Evolutionary conservation across 2,329 filamentous ascomycete genomes (phyloP).

Genomic region (Orbilia blumenaviensis): DNA sequence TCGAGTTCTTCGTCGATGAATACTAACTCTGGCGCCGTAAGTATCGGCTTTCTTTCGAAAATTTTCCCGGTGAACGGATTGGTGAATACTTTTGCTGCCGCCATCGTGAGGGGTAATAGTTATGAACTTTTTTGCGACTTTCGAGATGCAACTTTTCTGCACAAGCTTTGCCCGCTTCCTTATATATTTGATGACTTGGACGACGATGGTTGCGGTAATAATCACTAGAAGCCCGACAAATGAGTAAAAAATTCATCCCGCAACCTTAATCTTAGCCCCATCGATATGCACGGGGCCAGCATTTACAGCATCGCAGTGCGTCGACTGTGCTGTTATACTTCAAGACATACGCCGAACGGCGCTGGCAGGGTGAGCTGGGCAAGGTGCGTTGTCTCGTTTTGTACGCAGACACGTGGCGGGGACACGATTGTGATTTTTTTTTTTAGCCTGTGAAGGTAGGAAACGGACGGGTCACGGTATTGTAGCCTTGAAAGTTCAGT

Average conservation of each 20-base stretch:
- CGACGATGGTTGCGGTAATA: not conserved
- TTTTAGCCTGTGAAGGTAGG: not conserved
- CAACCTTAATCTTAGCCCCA: not conserved
- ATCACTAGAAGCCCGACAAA: not conserved
- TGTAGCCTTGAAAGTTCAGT: not conserved
- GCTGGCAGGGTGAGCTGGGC: slow-evolving; percentile 41
- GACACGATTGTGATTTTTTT: not conserved
- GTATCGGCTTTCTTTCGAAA: slow-evolving; percentile 34
- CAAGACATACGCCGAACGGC: not conserved
- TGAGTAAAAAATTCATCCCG: not conserved
- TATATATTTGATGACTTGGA: slow-evolving; percentile 1
- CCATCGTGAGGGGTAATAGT: slow-evolving; percentile 21
- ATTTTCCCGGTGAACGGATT: slow-evolving; percentile 43
- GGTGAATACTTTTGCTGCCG: slow-evolving; percentile 31
- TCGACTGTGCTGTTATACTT: slow-evolving; percentile 12
- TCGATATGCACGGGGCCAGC: slow-evolving; percentile 9
- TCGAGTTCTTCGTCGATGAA: slow-evolving; percentile 48
- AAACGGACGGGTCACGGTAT: not conserved
- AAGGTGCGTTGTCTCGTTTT: slow-evolving; percentile 46
- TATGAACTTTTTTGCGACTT: not conserved
- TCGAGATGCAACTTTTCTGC: not conserved
- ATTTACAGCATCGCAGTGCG: slow-evolving; percentile 14
- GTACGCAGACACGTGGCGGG: slow-evolving; percentile 36
- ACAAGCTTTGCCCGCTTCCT: not conserved
- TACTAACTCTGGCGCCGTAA: slow-evolving; percentile 26